Evolutionary conservation across 257 asterid genomes (phyloP).

Genomic region (Ajuga chamaepitys): DNA sequence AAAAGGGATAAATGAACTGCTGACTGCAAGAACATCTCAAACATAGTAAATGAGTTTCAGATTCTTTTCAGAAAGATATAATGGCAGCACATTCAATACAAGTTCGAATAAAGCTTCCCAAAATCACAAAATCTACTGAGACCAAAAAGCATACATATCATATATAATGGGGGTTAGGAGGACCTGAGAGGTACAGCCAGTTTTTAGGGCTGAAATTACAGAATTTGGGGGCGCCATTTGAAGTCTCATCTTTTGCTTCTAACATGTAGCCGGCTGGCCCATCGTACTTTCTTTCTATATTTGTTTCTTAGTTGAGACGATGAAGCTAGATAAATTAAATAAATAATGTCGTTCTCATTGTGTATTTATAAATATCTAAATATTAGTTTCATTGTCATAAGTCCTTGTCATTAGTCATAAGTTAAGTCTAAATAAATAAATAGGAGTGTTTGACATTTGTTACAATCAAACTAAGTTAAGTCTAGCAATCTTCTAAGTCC

Average conservation of each 20-base stretch:
- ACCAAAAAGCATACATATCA: background rate
- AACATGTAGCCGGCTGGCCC: background rate
- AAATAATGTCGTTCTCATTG: no score
- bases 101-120: background rate
- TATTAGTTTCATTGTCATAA: no score
- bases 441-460: no score
- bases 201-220: slow-evolving; percentile 23
- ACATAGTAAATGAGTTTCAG: background rate
- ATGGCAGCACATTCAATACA: background rate
- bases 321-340: no score
- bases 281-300: no score
- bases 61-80: background rate
- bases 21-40: background rate
- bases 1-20: no score
- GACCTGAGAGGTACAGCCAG: slow-evolving; percentile 10
- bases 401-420: no score
- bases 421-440: no score
- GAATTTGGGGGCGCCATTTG: slow-evolving; percentile 29
- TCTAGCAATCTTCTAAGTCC: no score
- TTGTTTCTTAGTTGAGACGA: no score
- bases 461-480: no score
- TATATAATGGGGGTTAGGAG: background rate
- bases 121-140: background rate
- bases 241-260: slow-evolving; percentile 25
- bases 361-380: no score